Base-by-base conservation (phyloP, 208 protist species). In the Trypanosoma cruzi region DNA sequence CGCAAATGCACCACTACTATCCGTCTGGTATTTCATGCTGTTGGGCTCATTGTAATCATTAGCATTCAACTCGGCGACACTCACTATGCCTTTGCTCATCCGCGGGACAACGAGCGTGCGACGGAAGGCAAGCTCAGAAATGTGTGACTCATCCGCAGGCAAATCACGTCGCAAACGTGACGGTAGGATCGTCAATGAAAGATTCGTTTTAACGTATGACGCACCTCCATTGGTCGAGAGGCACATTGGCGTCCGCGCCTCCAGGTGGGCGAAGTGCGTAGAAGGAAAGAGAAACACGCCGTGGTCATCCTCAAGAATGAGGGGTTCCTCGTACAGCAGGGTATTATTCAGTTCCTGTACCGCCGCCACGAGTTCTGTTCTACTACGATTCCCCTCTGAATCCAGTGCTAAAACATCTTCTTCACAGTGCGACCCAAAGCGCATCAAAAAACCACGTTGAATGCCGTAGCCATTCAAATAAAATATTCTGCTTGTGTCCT, bases 391-490 rank as follows among this genome's bases (percentile, higher is more conserved):
- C n/a, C n/a, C n/a, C n/a, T n/a, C n/a, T n/a, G n/a, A n/a, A n/a
- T n/a, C n/a, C n/a, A n/a, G n/a, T n/a, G n/a, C n/a, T n/a, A n/a
- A n/a, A n/a, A n/a, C n/a, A n/a, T 80, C 64, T 54, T 63, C 64
- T 42, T 85, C 84, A 54, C 86, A 92, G 58, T 61, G 53, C 10
- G 61, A 36, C 31, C 86, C 87, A 60, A 93, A 93, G 61, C 87
- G 84, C n/a, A 93, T 63, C 37, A 64, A 58, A 55, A 81, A 78
- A 0, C 78, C 82, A n/a, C 74, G 75, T 56, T 87, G 75, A 64
- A 93, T 85, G 69, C 75, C 87, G 65, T 89, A 89, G 49, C 87
- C 87, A 66, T 90, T 89, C 44, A 93, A 72, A 66, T 89, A 89
- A 42, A 83, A 82, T 53, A 85, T 77, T 73, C 79, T 66, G 56